A percentile compares a stretch with the other conserved stretches of the same genome.
Conservation (phyloP, 1,284 basidiomycete species). For the Naganishia liquefaciens region DNA sequence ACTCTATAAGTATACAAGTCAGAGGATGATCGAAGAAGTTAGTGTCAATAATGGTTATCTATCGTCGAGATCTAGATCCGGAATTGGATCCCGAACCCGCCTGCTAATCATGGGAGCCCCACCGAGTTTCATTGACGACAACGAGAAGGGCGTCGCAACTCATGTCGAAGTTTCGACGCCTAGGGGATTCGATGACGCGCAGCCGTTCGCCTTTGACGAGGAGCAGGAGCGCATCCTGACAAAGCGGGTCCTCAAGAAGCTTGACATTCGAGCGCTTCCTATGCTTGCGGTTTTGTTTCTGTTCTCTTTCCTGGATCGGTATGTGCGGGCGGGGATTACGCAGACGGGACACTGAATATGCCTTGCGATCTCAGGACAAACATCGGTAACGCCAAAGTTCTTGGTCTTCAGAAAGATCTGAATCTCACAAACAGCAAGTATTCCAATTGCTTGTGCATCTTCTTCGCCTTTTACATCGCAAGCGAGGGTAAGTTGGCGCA, state of each 20-base stretch:
- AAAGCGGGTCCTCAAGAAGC: constrained; percentile 33
- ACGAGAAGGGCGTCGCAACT: no score
- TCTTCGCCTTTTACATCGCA: constrained; percentile 50
- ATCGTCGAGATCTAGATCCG: no score
- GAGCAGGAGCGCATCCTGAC: no score
- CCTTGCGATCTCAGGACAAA: constrained; percentile 34
- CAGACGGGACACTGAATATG: not conserved
- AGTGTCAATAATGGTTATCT: no score
- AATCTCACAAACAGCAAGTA: constrained; percentile 40
- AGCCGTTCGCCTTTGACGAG: no score
- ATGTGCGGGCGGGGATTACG: not conserved
- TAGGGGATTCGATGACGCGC: no score
- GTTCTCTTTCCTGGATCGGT: constrained; percentile 41
- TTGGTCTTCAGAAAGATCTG: constrained; percentile 42
- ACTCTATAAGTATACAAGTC: no score
- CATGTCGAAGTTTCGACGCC: no score
- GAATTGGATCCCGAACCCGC: no score
- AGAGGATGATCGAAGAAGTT: no score
- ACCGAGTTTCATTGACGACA: no score
- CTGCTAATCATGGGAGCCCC: no score
- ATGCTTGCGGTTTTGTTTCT: constrained; percentile 45
- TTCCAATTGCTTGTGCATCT: constrained; percentile 42
- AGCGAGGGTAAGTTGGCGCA: constrained; percentile 29
- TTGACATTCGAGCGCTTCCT: constrained; percentile 43
- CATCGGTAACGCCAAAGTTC: constrained; percentile 44